Percentiles rank a stretch among this genome's conserved stretches.
phyloP scores from a whole-genome alignment of 257 asterid species.

The Craterostigma plantagineum region DNA sequence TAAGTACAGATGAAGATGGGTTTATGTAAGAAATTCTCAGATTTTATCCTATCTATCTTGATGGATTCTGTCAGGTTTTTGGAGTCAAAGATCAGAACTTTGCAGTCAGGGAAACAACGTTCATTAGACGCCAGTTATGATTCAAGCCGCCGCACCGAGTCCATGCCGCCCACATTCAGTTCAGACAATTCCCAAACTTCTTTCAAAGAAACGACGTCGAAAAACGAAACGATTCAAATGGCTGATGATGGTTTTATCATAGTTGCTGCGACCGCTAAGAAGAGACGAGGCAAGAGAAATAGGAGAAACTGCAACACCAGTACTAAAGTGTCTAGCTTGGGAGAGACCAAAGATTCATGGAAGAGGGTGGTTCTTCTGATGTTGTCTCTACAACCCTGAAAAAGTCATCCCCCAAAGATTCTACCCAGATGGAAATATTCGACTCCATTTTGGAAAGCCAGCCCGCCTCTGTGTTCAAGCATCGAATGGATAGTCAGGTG shows the following conservation, averaged over 20 bases:
- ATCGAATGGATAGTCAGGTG: slow-evolving; percentile 93
- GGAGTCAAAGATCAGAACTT: slow-evolving; percentile 38
- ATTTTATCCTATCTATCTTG: too few species aligned
- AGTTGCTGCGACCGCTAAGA: slow-evolving; percentile 32
- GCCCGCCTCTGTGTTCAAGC: slow-evolving; percentile 55
- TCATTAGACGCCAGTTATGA: too few species aligned
- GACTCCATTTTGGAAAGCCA: slow-evolving; percentile 36
- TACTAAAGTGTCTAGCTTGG: slow-evolving; percentile 41
- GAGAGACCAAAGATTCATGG: slow-evolving; percentile 53
- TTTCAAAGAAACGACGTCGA: too few species aligned
- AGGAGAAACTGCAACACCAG: slow-evolving; percentile 34
- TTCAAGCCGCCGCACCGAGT: slow-evolving; percentile 23
- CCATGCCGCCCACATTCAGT: slow-evolving; percentile 26
- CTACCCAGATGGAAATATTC: slow-evolving; percentile 31
- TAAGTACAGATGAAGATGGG: not conserved
- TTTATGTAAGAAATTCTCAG: not conserved
- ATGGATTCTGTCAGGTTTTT: slow-evolving; percentile 57
- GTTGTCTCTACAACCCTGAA: slow-evolving; percentile 25
- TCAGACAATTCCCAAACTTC: too few species aligned
- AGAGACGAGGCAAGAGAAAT: slow-evolving; percentile 59
- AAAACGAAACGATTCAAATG: too few species aligned
- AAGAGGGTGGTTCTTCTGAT: slow-evolving; percentile 31
- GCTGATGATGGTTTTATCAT: slow-evolving; percentile 10
- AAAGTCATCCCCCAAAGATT: slow-evolving; percentile 23
- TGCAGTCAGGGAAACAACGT: slow-evolving; percentile 34